Base-by-base conservation (phyloP, 768 basidiomycete species). In the Macrolepiota dolichaula region DNA sequence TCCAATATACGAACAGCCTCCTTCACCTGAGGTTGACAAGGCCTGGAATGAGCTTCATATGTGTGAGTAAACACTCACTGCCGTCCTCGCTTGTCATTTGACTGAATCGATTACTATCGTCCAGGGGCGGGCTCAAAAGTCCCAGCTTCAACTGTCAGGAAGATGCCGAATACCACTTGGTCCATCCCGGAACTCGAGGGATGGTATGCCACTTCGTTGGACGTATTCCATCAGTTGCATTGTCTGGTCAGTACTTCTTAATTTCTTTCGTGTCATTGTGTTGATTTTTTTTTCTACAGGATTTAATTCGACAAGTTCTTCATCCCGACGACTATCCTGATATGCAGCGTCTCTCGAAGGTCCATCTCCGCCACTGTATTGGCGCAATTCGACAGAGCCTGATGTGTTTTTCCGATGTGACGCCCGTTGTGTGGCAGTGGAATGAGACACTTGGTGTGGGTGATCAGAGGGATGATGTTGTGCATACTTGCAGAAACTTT, bases 211-310 rank as follows among this genome's bases (percentile, higher is more conserved):
- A 63, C 61, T 12, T 60, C 55, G 4, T 49, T 69, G 3, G 69
- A 71, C n/a, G 69, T 71, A 4, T 71, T 71, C 55, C 70, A 71
- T 55, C 63, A 70, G 46, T 56, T 71, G 10, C 70, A 71, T 55
- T 68, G 69, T 51, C 50, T 71, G 47, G 47, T 49, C 24, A 12
- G 47, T 49, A 12, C 47, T 24, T 13, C 11, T 1, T 51, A 37
- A 32, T 17, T 51, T 36, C n/a, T 5, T 35, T 32, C 9, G 13
- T 3, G 19, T n/a, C 27, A 29, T 17, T 32, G 7, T 3, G 7
- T 22, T 22, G 32, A 27, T 59, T 29, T 12, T 37, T 22, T 7
- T 3, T 19, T 27, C 19, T 22, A 24, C 38, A 70, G 69, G 64
- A 70, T 40, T 46, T 56, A 36, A 61, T 70, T 5, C 59, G 67